These are phyloP conservation scores for Lachnellula willkommii DNA, from an alignment of 2,329 filamentous ascomycete genomes.

Conservation along the genomic window DNA sequence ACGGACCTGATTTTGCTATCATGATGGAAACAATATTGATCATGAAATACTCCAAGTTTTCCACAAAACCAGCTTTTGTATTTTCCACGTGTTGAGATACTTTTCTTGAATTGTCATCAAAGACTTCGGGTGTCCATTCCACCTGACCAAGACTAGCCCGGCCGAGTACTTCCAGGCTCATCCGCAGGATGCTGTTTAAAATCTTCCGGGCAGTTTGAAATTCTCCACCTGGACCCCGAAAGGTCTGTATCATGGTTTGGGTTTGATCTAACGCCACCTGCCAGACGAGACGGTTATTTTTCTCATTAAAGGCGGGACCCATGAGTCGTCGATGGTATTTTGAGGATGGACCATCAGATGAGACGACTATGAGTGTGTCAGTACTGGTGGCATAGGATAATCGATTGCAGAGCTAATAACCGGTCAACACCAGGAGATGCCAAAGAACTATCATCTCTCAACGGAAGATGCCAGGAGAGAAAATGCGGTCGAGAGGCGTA, in stretches of 20 bases:
- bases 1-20: constrained; percentile 2
- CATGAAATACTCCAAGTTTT: constrained; percentile 3
- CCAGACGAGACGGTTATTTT: constrained; percentile 39
- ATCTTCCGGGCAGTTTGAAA: constrained; percentile 43
- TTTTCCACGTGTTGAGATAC: no score
- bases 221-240: constrained; percentile 29
- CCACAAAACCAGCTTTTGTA: background rate
- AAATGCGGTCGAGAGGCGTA: background rate
- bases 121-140: constrained; percentile 49
- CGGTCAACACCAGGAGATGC: background rate
- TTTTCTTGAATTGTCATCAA: no score
- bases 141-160: constrained; percentile 65
- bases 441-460: background rate
- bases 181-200: constrained; percentile 53
- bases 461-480: background rate
- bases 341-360: constrained; percentile 25
- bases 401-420: background rate
- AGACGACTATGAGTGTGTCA: constrained; percentile 13
- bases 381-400: background rate
- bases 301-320: constrained; percentile 30
- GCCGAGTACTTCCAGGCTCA: constrained; percentile 52
- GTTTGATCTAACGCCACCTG: constrained; percentile 44
- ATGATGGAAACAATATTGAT: constrained; percentile 6
- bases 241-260: constrained; percentile 35
- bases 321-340: constrained; percentile 26